Evolutionary conservation across 768 basidiomycete species (phyloP).

Genomic region (Megacollybia marginata): DNA sequence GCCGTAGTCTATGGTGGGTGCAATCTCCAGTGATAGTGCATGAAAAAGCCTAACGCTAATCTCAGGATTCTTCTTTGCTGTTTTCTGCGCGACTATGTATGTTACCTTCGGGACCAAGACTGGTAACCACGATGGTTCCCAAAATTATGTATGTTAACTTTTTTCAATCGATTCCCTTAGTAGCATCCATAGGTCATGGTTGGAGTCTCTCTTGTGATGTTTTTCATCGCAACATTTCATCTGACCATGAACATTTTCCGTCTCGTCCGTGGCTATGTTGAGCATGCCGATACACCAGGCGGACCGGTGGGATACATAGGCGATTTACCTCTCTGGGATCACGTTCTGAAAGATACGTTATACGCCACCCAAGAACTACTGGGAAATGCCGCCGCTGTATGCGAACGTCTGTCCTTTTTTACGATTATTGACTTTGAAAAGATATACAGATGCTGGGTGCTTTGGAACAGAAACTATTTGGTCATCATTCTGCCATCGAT

Average conservation of each 20-base stretch:
- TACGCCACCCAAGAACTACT: too few species aligned
- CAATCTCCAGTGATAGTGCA: neutral
- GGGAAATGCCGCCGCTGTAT: conserved; percentile 4
- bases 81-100: neutral
- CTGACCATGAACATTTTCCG: conserved; percentile 7
- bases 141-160: neutral
- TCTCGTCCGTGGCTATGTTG: conserved; percentile 5
- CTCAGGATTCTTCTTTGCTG: neutral
- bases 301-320: conserved; percentile 8
- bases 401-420: neutral
- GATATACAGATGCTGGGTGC: conserved; percentile 10
- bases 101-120: neutral
- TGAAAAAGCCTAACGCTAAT: neutral
- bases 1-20: neutral
- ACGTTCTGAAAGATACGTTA: too few species aligned
- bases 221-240: too few species aligned
- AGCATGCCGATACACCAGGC: conserved; percentile 2
- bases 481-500: conserved; percentile 10
- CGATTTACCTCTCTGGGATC: conserved; percentile 6
- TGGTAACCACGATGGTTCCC: neutral
- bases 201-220: too few species aligned
- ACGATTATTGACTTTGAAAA: neutral
- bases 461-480: conserved; percentile 10
- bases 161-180: neutral
- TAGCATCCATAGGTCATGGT: neutral